Evolutionary conservation across 1,284 basidiomycete genomes (phyloP), one percentile per base, ranked within the genome.

Genomic region (Puccinia brachypodii): DNA sequence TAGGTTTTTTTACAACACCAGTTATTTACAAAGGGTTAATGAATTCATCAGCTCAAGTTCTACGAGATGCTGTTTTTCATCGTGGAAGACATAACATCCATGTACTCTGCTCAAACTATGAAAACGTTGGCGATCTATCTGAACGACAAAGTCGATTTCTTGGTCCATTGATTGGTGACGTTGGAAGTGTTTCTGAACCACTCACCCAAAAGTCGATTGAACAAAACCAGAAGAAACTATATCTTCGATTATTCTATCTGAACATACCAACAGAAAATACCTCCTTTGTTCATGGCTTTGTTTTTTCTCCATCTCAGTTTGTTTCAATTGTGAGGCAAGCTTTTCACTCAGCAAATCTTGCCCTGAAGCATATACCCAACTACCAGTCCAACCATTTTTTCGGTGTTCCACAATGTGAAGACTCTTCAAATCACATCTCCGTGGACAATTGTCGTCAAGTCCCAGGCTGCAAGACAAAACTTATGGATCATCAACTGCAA

Each of bases 181-280:
- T 66, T 40, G 64, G 64, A 13, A 40, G 33, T 66, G 1, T 66
- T 38, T 66, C 64, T 22, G 22, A 66, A n/a, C 64, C 64, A 66
- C 33, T 66, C 16, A 66, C 11, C 25, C 9, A 9, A 40, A 25
- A 40, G 13, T 28, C 38, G 3, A 19, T 66, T 64, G 60, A 64
- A 64, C 6, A 36, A 19, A 11, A 25, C 11, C n/a, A 4, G 38
- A 38, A 40, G 33, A 66, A n/a, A 13, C 0, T 66, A 11, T 40
- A 38, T 66, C 38, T 66, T 1, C 14, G 19, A 66, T 4, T 42
- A 7, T 66, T 66, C 38, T 66, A 38, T 42, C 6, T 22, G 13
- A 22, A 66, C 11, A 38, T 9, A 19, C 36, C 36, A 66, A 40
- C 19, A 2, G 14, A 42, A 13, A 19, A 28, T 2, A 19, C 36